Percentiles rank a stretch among this genome's conserved stretches.
Evolutionary conservation across 441 rosid species (phyloP).

Genomic region (Lepidium campestre): DNA sequence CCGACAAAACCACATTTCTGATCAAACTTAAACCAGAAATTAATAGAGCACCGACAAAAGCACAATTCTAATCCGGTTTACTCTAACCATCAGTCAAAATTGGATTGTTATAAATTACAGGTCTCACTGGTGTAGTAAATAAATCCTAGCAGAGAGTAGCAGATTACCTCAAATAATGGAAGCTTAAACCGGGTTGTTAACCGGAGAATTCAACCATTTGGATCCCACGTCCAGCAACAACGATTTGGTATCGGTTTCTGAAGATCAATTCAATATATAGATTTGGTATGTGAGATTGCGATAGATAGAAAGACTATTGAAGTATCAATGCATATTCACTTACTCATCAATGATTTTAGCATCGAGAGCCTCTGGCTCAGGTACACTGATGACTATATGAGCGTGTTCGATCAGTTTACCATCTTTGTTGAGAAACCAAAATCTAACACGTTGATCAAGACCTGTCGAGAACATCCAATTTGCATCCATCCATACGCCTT

Average conservation of each 20-base stretch:
- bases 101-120: background rate
- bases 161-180: background rate
- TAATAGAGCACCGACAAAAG: background rate
- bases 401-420: constrained; percentile 47
- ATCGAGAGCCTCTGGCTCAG: constrained; percentile 88
- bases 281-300: background rate
- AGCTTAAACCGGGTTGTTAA: background rate
- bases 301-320: background rate
- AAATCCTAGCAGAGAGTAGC: background rate
- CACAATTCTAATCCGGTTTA: constrained; percentile 1
- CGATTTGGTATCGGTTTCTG: constrained; percentile 75
- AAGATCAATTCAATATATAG: background rate
- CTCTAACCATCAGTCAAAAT: constrained; percentile 4
- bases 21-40: background rate
- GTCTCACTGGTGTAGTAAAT: too few species aligned
- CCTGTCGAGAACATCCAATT: constrained; percentile 89
- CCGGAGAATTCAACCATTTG: constrained; percentile 66
- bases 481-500: constrained; percentile 92
- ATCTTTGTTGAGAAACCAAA: constrained; percentile 56
- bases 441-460: constrained; percentile 94
- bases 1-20: background rate
- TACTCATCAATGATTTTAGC: constrained; percentile 69
- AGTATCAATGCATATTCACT: constrained; percentile 19
- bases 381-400: constrained; percentile 64
- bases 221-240: constrained; percentile 91